phyloP scores from a whole-genome alignment of 768 basidiomycete genomes.

The Suillus brevipes region DNA sequence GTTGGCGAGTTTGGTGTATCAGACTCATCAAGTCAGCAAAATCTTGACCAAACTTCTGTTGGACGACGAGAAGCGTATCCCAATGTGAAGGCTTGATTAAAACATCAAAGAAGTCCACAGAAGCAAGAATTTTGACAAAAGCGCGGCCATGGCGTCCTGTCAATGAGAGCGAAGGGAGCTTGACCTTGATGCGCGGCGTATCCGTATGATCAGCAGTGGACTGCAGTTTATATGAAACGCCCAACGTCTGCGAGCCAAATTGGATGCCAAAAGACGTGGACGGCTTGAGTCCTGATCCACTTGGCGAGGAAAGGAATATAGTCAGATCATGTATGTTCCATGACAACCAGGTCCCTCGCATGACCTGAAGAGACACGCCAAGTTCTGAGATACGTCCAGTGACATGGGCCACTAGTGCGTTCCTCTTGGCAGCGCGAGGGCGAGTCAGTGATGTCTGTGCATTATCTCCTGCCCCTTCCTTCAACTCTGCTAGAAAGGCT shows the following conservation, averaged over 20 bases:
- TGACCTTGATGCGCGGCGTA: constrained; percentile 57
- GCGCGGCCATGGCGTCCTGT: constrained; percentile 56
- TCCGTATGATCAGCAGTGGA: constrained; percentile 34
- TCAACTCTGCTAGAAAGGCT: constrained; percentile 64
- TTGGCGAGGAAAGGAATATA: constrained; percentile 45
- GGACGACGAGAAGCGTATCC: constrained; percentile 81
- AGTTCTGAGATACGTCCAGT: constrained; percentile 52
- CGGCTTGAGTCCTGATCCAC: constrained; percentile 31
- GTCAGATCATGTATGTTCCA: constrained; percentile 62
- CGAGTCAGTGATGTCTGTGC: constrained; percentile 36
- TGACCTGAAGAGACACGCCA: constrained; percentile 72
- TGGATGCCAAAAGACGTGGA: constrained; percentile 62
- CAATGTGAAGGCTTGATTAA: constrained; percentile 80
- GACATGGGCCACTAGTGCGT: constrained; percentile 41
- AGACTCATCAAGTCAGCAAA: constrained; percentile 77
- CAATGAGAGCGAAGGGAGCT: constrained; percentile 64
- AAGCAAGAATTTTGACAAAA: constrained; percentile 50
- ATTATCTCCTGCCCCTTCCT: constrained; percentile 33
- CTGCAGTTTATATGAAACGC: constrained; percentile 51
- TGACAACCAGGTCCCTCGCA: constrained; percentile 86
- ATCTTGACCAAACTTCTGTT: constrained; percentile 88
- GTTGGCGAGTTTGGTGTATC: constrained; percentile 58
- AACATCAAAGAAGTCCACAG: constrained; percentile 69
- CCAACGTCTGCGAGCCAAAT: constrained; percentile 59
- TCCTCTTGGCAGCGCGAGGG: constrained; percentile 14